phyloP scores from a whole-genome alignment of 768 basidiomycete genomes.

The Lentinula detonsa region DNA sequence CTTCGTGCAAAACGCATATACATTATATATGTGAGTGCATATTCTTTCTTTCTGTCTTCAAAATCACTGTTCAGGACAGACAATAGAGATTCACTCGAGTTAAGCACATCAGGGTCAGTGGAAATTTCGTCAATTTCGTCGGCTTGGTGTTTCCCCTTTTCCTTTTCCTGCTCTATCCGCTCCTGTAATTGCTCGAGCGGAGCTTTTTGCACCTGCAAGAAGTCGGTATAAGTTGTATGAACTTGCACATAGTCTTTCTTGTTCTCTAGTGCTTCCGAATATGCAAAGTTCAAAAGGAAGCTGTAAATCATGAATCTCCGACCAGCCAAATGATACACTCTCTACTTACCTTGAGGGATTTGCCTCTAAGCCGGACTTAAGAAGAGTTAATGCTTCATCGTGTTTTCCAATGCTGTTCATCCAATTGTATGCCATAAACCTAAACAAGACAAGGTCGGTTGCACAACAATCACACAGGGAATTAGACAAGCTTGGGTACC shows the following conservation, averaged over 20 bases:
- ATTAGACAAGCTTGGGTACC: constrained; percentile 40
- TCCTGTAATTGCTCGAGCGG: constrained; percentile 60
- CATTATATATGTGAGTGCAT: constrained; percentile 77
- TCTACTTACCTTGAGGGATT: constrained; percentile 67
- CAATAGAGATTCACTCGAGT: neutral
- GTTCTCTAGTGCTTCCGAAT: constrained; percentile 66
- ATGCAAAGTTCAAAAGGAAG: constrained; percentile 87
- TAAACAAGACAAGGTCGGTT: constrained; percentile 22
- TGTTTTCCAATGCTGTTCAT: constrained; percentile 65
- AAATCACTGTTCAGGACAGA: neutral
- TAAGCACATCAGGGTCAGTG: neutral
- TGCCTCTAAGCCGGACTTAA: constrained; percentile 83
- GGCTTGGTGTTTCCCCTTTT: neutral
- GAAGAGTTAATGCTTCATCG: constrained; percentile 77
- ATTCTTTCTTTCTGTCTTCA: constrained; percentile 50
- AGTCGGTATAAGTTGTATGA: constrained; percentile 65
- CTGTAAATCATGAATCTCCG: constrained; percentile 30
- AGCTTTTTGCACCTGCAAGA: constrained; percentile 58
- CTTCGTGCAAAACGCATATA: constrained; percentile 91
- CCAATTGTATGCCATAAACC: constrained; percentile 91
- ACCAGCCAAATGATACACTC: neutral
- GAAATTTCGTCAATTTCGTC: constrained; percentile 15
- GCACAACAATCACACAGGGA: neutral
- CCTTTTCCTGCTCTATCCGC: constrained; percentile 18
- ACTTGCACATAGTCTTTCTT: constrained; percentile 60